Conservation (phyloP, 768 basidiomycete species). For the Xerocomellus amylosporus region DNA sequence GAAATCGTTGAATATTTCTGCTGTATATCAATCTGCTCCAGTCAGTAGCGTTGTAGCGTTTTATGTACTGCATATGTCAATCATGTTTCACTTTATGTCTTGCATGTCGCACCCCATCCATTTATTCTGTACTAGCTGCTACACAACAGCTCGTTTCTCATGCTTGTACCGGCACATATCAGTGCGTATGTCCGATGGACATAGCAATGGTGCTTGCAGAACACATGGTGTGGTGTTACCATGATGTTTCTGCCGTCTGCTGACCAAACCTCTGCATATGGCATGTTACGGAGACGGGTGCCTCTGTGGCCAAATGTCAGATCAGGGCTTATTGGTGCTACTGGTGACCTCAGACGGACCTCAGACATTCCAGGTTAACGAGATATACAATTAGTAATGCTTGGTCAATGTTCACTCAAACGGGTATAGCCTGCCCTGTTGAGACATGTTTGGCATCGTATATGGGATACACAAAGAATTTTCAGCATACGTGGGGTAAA, state of each 20-base stretch:
- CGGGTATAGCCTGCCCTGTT: neutral
- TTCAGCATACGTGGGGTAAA: neutral
- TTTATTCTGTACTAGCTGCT: too few species aligned
- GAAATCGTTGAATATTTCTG: too few species aligned
- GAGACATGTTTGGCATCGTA: neutral
- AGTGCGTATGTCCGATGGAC: neutral
- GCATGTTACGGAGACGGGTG: too few species aligned
- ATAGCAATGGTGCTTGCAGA: neutral
- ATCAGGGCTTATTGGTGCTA: neutral
- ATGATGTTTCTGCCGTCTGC: neutral
- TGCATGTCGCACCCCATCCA: too few species aligned
- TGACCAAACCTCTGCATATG: neutral
- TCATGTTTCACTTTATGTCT: too few species aligned
- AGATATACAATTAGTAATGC: neutral
- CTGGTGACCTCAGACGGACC: neutral
- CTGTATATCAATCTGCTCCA: too few species aligned
- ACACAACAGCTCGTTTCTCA: too few species aligned
- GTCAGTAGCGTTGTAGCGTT: too few species aligned
- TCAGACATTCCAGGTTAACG: neutral
- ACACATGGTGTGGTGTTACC: neutral
- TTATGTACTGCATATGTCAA: too few species aligned
- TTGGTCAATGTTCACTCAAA: neutral
- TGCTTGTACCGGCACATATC: too few species aligned
- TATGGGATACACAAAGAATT: neutral
- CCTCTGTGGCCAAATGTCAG: neutral